phyloP scores from a whole-genome alignment of 129 eudicot species.

The Dittrichia graveolens region DNA sequence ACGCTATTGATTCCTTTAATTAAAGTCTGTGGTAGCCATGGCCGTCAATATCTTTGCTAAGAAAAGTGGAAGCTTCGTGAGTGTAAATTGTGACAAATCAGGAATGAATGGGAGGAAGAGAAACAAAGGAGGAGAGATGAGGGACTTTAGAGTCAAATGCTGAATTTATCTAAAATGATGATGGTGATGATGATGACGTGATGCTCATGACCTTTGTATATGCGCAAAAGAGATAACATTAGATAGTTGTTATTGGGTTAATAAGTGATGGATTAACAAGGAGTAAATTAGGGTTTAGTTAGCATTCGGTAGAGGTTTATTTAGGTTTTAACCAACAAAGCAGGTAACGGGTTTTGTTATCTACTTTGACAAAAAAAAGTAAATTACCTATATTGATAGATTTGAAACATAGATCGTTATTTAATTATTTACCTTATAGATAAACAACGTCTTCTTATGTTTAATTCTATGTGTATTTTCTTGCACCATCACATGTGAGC shows the following conservation, averaged over 20 bases:
- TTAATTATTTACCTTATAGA: no score
- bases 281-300: no score
- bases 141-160: conserved; percentile 30
- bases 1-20: conserved; percentile 86
- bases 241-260: conserved; percentile 4
- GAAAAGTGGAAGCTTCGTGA: neutral
- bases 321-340: no score
- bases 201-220: conserved; percentile 24
- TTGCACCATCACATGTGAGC: no score
- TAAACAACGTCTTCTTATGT: no score
- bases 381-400: no score
- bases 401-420: no score
- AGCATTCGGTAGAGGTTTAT: no score
- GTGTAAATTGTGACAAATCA: neutral
- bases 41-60: conserved; percentile 58
- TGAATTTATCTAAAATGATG: conserved; percentile 14
- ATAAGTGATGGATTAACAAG: no score
- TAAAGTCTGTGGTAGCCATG: conserved; percentile 68
- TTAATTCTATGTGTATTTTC: no score
- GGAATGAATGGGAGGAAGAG: neutral
- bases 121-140: conserved; percentile 24
- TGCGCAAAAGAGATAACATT: conserved; percentile 24
- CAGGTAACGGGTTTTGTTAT: no score
- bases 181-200: neutral
- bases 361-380: no score